These are phyloP conservation scores for Citrullus colocynthis DNA, from an alignment of 306 rosid species.

Conservation along the genomic window DNA sequence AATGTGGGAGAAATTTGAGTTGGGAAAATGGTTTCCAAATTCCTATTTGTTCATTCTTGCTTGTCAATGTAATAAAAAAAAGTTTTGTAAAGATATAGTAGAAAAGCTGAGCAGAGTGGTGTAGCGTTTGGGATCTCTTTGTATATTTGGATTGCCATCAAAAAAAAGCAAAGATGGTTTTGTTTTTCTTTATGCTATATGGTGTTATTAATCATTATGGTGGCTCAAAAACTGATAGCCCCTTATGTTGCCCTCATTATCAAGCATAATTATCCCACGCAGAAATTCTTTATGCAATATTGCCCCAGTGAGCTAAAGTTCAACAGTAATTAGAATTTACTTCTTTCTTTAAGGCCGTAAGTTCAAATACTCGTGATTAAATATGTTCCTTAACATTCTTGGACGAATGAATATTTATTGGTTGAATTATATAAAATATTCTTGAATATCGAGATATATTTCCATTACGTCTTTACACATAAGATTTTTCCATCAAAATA, in stretches of 20 bases:
- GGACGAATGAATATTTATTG: too few relatives aligned
- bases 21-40: background rate
- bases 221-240: background rate
- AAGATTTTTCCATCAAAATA: too few relatives aligned
- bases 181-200: background rate
- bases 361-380: too few relatives aligned
- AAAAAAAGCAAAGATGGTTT: background rate
- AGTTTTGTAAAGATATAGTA: slow-evolving; percentile 43
- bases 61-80: slow-evolving; percentile 41
- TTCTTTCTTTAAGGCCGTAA: too few relatives aligned
- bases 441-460: too few relatives aligned
- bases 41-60: slow-evolving; percentile 42
- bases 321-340: too few relatives aligned
- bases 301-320: too few relatives aligned
- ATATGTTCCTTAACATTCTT: too few relatives aligned
- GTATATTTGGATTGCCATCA: slow-evolving; percentile 26
- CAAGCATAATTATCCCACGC: background rate
- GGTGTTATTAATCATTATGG: background rate
- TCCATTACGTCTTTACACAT: too few relatives aligned
- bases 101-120: slow-evolving; percentile 20
- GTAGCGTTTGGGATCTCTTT: slow-evolving; percentile 17
- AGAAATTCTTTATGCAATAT: background rate
- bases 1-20: slow-evolving; percentile 15
- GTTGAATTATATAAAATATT: too few relatives aligned
- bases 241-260: background rate